Conservation (phyloP, 257 asterid genomes). For the Rubia yunnanensis region DNA sequence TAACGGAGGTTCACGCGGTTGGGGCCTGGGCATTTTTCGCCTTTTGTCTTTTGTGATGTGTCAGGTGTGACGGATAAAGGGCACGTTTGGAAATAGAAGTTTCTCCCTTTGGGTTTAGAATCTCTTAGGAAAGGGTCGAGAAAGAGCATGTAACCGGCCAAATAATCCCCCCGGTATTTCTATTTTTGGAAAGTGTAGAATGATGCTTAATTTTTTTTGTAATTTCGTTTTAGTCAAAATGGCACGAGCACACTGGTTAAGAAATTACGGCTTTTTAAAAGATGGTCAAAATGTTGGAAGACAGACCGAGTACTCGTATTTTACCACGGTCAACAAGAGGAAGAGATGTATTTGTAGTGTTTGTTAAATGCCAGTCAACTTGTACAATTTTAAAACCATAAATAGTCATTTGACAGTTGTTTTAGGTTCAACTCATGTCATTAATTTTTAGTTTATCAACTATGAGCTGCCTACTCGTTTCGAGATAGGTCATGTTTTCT, state of each 20-base stretch:
- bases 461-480: too few relatives aligned
- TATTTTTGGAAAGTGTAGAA: neutral
- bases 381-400: too few relatives aligned
- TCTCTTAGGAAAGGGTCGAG: neutral
- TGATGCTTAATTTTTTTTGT: neutral
- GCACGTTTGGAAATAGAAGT: slow-evolving; percentile 13
- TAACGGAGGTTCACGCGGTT: slow-evolving; percentile 29
- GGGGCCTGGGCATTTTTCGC: neutral
- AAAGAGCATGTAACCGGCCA: slow-evolving; percentile 1
- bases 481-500: too few relatives aligned
- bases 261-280: neutral
- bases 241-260: neutral
- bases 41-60: neutral
- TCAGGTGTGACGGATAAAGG: slow-evolving; percentile 1
- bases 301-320: neutral
- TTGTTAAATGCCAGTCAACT: too few relatives aligned
- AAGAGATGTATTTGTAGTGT: too few relatives aligned
- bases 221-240: neutral
- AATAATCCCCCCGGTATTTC: neutral
- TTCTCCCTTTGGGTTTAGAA: neutral
- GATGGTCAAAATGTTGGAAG: neutral
- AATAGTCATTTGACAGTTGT: too few relatives aligned
- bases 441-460: too few relatives aligned
- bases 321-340: neutral
- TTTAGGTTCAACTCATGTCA: too few relatives aligned